phyloP scores from a whole-genome alignment of 2,329 filamentous ascomycete species.

The Thermoascus crustaceus region DNA sequence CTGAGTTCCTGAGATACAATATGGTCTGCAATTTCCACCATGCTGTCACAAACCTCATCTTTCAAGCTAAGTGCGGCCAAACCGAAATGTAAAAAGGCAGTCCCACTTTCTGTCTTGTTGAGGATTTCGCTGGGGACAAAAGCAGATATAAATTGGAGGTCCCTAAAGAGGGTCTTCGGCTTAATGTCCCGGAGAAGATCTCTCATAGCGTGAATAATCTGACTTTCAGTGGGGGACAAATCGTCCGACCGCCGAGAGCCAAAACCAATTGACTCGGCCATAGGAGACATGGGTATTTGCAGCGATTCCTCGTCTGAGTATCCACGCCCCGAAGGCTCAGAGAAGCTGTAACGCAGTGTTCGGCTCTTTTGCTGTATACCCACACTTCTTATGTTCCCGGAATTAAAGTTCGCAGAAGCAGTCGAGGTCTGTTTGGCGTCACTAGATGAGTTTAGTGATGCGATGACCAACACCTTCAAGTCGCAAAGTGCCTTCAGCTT shows the following conservation, averaged over 20 bases:
- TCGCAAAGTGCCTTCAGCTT: conserved; percentile 81
- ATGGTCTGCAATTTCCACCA: conserved; percentile 65
- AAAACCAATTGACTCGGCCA: conserved; percentile 23
- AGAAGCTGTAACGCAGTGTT: conserved; percentile 24
- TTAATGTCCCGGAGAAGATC: conserved; percentile 61
- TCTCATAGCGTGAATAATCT: conserved; percentile 58
- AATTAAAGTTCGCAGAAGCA: conserved; percentile 3
- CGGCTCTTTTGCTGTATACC: conserved; percentile 12
- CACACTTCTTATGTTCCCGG: conserved; percentile 5
- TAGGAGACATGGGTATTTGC: conserved; percentile 16
- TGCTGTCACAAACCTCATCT: conserved; percentile 75
- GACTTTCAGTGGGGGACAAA: conserved; percentile 50
- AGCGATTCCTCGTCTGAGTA: conserved; percentile 11
- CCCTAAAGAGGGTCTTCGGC: conserved; percentile 73
- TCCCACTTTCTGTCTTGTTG: conserved; percentile 53
- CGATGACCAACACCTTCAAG: conserved; percentile 71
- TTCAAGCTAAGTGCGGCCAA: conserved; percentile 84
- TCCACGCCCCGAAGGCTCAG: conserved; percentile 14
- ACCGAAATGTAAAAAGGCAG: conserved; percentile 84
- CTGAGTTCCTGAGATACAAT: conserved; percentile 52
- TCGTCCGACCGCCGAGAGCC: conserved; percentile 35
- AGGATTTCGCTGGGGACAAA: conserved; percentile 51
- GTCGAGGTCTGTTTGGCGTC: conserved; percentile 22
- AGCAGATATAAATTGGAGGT: conserved; percentile 63
- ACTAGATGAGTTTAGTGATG: conserved; percentile 57